Evolutionary conservation across 345 rosid genomes (phyloP), one percentile per base, ranked within the genome.

Genomic region (Camelina hispida): DNA sequence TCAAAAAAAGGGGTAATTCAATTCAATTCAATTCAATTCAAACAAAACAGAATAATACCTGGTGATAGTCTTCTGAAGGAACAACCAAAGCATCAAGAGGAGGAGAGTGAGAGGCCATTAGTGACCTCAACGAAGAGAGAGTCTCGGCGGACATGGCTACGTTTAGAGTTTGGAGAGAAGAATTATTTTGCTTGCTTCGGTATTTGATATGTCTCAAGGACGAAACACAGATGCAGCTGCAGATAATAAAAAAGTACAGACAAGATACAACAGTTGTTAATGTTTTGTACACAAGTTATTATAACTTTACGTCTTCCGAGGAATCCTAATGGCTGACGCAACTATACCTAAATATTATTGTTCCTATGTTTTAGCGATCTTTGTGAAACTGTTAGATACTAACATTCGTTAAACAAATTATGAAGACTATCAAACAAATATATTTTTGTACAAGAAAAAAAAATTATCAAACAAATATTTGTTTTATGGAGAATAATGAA

Each of bases 41-140:
- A 28, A 28, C 30, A 28, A 28, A 3, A 23, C 25, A 23, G 5
- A 28, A 28, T 0, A 89, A 6, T 34, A 89, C 99, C 94, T 95
- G 99, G 77, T 95, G 99, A 79, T 81, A 90, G 74, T 95, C 98
- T 72, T 90, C 97, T 8, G 98, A 92, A 13, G 96, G 98, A 43
- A 95, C 90, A 23, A 95, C 62, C 62, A 92, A 76, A 57, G 98
- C 97, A 13, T 92, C 84, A 47, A 92, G 94, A 73, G 98, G 93
- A 75, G 97, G 98, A 74, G 96, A 85, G 83, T 92, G 94, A 67
- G 94, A 88, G 11, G 98, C 87, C 97, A 95, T 88, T 14, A 88
- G 75, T 69, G 93, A 90, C 84, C 98, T 84, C 40, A 95, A 73
- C 22, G 96, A 82, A 78, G 86, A 74, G 32, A 92, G 93, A 22